Evolutionary conservation across 148 eudicot genomes (phyloP).

Genomic region (Dysphania ambrosioides): DNA sequence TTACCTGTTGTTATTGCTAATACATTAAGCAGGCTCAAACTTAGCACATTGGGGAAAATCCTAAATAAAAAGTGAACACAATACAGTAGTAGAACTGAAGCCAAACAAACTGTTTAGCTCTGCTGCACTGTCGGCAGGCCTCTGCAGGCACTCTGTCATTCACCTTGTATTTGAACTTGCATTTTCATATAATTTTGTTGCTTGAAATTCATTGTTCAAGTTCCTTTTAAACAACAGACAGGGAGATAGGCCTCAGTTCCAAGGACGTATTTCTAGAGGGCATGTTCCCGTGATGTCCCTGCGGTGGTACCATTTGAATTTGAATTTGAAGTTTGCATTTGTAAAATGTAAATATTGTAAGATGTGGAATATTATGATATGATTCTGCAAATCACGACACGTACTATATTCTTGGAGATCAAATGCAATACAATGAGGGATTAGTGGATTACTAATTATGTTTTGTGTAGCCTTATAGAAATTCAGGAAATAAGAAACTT

Average conservation of each 20-base stretch:
- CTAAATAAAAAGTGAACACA: too few species aligned
- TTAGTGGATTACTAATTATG: too few species aligned
- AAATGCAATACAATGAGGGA: not conserved
- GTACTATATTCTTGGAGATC: not conserved
- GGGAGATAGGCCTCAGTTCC: constrained; percentile 36
- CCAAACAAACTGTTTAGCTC: not conserved
- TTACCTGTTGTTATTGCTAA: not conserved
- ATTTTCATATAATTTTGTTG: not conserved
- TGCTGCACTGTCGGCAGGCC: not conserved
- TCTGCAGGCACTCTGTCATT: not conserved
- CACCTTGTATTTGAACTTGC: not conserved
- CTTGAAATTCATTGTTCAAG: not conserved
- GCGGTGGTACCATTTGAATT: not conserved
- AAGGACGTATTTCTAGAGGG: constrained; percentile 62
- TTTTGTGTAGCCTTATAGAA: not conserved
- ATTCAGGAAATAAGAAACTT: too few species aligned
- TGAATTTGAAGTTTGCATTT: not conserved
- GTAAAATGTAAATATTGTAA: constrained; percentile 5
- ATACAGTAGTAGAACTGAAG: not conserved
- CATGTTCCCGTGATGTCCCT: constrained; percentile 65
- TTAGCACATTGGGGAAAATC: not conserved
- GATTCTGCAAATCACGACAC: not conserved
- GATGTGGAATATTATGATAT: not conserved
- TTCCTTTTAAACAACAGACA: constrained; percentile 12
- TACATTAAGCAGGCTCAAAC: not conserved